These are phyloP conservation scores for Lichtheimia corymbifera DNA, from an alignment of 371 early-diverging fungal species.

Conservation along the genomic window DNA sequence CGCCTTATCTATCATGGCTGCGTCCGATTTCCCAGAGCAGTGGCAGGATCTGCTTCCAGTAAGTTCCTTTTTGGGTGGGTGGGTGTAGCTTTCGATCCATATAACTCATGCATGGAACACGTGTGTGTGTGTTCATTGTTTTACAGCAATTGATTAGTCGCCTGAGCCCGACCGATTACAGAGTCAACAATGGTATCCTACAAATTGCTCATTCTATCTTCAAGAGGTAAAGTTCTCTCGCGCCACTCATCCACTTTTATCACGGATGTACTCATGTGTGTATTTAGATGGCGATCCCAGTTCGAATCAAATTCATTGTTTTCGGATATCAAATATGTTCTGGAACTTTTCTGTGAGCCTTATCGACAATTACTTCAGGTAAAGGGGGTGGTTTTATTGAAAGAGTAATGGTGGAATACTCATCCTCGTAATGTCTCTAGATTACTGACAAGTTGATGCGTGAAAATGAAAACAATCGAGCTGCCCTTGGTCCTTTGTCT, in stretches of 20 bases:
- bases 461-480: conserved; percentile 59
- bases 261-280: background rate
- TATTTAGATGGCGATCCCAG: conserved; percentile 79
- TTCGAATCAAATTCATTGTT: conserved; percentile 81
- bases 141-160: conserved; percentile 73
- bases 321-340: conserved; percentile 87
- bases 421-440: conserved; percentile 28
- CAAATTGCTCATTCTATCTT: conserved; percentile 94
- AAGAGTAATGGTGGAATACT: background rate
- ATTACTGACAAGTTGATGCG: conserved; percentile 81
- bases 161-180: conserved; percentile 77
- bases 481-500: conserved; percentile 70
- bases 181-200: conserved; percentile 87
- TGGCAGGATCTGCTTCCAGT: conserved; percentile 88
- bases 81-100: too few species aligned
- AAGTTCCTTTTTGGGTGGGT: conserved; percentile 13
- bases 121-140: background rate
- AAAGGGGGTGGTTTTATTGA: conserved; percentile 8
- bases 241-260: too few species aligned
- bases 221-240: conserved; percentile 60
- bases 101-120: background rate
- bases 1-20: conserved; percentile 88
- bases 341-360: conserved; percentile 80
- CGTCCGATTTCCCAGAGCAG: conserved; percentile 85
- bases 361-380: conserved; percentile 83